Conservation (phyloP, 306 rosid species). For the Trifolium dubium region DNA sequence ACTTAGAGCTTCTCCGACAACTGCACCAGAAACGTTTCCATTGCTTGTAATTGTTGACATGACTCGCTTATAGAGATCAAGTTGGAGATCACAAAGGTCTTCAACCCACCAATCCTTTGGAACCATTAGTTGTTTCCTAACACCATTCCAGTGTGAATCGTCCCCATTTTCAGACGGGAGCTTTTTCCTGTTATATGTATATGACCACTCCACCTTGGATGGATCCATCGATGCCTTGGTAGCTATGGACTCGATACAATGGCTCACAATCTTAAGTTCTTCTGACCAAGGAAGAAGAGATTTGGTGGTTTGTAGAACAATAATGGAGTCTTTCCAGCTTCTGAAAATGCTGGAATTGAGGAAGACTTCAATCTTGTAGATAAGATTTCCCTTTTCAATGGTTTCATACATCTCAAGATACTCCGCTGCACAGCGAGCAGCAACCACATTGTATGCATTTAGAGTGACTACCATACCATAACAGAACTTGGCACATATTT, state of each 20-base stretch:
- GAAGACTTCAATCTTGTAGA: constrained; percentile 94
- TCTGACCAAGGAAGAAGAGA: constrained; percentile 92
- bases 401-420: constrained; percentile 93
- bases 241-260: constrained; percentile 86
- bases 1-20: constrained; percentile 82
- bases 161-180: constrained; percentile 76
- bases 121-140: constrained; percentile 66
- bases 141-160: constrained; percentile 72
- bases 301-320: constrained; percentile 86
- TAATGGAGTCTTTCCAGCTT: constrained; percentile 95
- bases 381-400: constrained; percentile 85
- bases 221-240: constrained; percentile 85
- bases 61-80: constrained; percentile 74
- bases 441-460: constrained; percentile 89
- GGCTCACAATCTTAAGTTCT: constrained; percentile 83
- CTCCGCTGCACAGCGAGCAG: constrained; percentile 92
- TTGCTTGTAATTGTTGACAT: constrained; percentile 62
- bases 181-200: constrained; percentile 82
- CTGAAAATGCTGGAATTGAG: constrained; percentile 89
- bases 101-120: constrained; percentile 99
- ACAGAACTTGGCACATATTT: constrained; percentile 93
- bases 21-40: constrained; percentile 60
- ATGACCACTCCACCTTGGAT: constrained; percentile 94
- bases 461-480: constrained; percentile 92
- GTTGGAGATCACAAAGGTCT: constrained; percentile 89